Percentiles rank a stretch among this genome's conserved stretches.
These are phyloP conservation scores for Coelastrella sp. DNA, from an alignment of 139 green algal species.

Conservation along the genomic window DNA sequence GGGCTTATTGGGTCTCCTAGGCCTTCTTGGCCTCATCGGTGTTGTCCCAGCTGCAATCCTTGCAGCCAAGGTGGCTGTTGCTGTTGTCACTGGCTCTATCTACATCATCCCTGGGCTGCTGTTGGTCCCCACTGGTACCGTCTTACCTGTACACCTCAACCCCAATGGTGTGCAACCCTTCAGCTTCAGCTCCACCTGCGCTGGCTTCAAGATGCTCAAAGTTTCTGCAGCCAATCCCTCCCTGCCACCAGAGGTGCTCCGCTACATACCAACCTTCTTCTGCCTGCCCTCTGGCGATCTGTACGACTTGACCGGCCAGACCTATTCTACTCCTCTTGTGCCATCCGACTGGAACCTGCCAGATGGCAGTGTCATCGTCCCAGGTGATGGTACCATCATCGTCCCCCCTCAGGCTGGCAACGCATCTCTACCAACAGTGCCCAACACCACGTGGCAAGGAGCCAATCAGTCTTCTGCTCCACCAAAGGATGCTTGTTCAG, in stretches of 20 bases:
- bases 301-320: background rate
- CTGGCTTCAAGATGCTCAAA: background rate
- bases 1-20: constrained; percentile 41
- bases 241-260: background rate
- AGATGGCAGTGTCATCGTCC: background rate
- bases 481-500: background rate
- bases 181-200: constrained; percentile 6
- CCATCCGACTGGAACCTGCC: background rate
- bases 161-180: background rate
- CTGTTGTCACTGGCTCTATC: background rate
- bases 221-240: background rate
- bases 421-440: background rate
- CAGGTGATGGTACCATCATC: background rate
- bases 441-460: background rate
- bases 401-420: background rate
- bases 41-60: constrained; percentile 9
- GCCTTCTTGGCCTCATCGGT: constrained; percentile 40
- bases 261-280: background rate
- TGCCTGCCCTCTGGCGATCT: constrained; percentile 22
- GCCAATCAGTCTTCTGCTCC: background rate
- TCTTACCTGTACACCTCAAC: background rate
- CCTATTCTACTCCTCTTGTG: background rate
- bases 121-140: constrained; percentile 10
- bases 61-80: background rate
- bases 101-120: constrained; percentile 27